Base-by-base conservation (phyloP, 2,329 filamentous ascomycete genomes). In the Aschersonia sp. region DNA sequence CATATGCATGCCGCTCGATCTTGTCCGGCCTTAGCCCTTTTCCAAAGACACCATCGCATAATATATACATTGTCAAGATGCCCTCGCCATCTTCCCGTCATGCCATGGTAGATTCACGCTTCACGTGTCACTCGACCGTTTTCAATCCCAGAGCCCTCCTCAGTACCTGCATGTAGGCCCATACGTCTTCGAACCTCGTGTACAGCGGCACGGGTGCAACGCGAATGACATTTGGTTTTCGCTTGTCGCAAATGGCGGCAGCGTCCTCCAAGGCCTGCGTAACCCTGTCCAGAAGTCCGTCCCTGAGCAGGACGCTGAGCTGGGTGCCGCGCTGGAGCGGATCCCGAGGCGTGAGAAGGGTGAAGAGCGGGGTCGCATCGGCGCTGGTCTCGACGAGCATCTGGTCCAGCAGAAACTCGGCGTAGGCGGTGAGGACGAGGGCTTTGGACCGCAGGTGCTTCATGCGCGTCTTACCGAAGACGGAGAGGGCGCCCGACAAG, bases 141-240 rank as follows among this genome's bases (percentile, higher is more conserved):
- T 47, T 58, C 46, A 59, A 44, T 29, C 54, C 55, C 50, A 68
- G 51, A 5, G 65, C 61, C 1, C 53, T 54, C 40, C 62, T 56
- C 45, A 74, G 47, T 3, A 67, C 60, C 51, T 69, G 61, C 62
- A 73, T 69, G 48, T 71, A 73, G 44, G 55, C 64, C 65, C 65
- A 72, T 5, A 89, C 80, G 56, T 95, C 89, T 50, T 73, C 71
- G 60, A 85, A 94, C 0, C 76, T 79, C 58, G 91, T 91, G 65
- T 94, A 95, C 54, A 95, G 62, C 6, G 89, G 88, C 42, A 85
- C 83, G 1, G 89, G 89, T 2, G 89, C 87, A 1, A 94, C 80
- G 2, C 89, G 72, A 46, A 95, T 82, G 12, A 95, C 89, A 59
- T 89, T 82, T 1, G 89, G 89, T 62, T 85, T 86, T 50, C 89